Evolutionary conservation across 139 green algal species (phyloP), one percentile per base, ranked within the genome.

Genomic region (Volvox reticuliferus): DNA sequence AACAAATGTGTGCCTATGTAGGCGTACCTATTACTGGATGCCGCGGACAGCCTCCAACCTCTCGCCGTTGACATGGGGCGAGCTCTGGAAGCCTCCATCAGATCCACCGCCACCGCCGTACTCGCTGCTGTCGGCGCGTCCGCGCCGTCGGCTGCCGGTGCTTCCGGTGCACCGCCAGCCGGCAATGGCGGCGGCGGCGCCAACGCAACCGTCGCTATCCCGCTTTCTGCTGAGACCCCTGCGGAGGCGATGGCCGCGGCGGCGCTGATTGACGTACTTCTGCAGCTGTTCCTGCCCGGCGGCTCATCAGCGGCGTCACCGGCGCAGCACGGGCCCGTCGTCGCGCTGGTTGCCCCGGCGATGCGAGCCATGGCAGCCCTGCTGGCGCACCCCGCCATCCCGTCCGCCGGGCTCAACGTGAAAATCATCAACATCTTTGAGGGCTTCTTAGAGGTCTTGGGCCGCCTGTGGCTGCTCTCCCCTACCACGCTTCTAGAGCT

Each of bases 1-100:
- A n/a, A n/a, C n/a, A n/a, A n/a, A n/a, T n/a, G n/a, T n/a, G n/a
- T n/a, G 21, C 2, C 17, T 69, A 14, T 6, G 71, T 20, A 88
- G 82, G 92, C 79, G 0, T 96, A 97, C 82, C 87, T 95, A 69
- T 91, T 98, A 65, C 93, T 96, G 32, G 93, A 89, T 67, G 84
- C 68, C 36, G 68, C 84, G 26, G 68, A 81, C 84, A 82, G 68
- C 36, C 84, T 89, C 17, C 86, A 90, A 33, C 86, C 86, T 0
- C 55, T 85, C 14, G 86, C 73, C 18, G 50, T n/a, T 32, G 73
- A 90, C 73, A 83, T 90, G 73, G 73, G 71, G 17, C 68, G 55
- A 22, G 71, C 86, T 16, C 55, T 84, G 55, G 87, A 85, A 55
- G 76, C 61, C 30, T 79, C 73, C 32, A 69, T 84, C n/a, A 63